These are phyloP conservation scores for Plectosphaerella plurivora DNA, from an alignment of 2,329 filamentous ascomycete species.

Conservation along the genomic window DNA sequence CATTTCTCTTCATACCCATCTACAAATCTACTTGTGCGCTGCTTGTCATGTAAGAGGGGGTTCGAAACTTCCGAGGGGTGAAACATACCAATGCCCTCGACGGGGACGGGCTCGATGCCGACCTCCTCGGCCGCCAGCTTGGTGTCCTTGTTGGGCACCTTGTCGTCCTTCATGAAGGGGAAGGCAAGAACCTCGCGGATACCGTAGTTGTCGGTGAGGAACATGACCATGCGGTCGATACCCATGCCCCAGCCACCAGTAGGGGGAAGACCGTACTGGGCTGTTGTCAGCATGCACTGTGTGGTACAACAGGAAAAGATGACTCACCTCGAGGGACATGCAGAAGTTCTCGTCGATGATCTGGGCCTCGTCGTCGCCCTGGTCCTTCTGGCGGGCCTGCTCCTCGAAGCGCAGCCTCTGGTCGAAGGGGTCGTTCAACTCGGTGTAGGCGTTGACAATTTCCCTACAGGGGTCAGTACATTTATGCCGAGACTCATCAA, in stretches of 20 bases:
- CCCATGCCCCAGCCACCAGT: conserved; percentile 97
- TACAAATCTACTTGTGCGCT: conserved; percentile 13
- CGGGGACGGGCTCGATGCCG: conserved; percentile 52
- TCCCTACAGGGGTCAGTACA: conserved; percentile 49
- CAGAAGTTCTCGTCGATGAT: conserved; percentile 95
- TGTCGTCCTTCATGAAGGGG: conserved; percentile 95
- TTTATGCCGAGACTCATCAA: neutral
- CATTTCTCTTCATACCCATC: conserved; percentile 1
- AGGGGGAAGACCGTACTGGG: conserved; percentile 73
- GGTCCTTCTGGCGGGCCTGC: conserved; percentile 91
- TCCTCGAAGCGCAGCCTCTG: conserved; percentile 72
- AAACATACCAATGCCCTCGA: conserved; percentile 47
- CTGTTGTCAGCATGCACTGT: conserved; percentile 1
- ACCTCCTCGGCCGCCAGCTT: conserved; percentile 59
- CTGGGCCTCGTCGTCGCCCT: conserved; percentile 96
- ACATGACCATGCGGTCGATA: conserved; percentile 91
- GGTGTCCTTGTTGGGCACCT: conserved; percentile 40
- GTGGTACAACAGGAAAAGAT: neutral
- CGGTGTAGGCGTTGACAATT: conserved; percentile 94
- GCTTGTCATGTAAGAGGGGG: neutral
- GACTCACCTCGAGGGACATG: conserved; percentile 64
- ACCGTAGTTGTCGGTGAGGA: conserved; percentile 84
- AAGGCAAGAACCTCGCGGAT: conserved; percentile 97
- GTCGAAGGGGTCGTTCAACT: conserved; percentile 92
- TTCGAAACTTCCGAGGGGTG: neutral